Conservation (phyloP, 139 green algal genomes). For the Micractinium conductrix region DNA sequence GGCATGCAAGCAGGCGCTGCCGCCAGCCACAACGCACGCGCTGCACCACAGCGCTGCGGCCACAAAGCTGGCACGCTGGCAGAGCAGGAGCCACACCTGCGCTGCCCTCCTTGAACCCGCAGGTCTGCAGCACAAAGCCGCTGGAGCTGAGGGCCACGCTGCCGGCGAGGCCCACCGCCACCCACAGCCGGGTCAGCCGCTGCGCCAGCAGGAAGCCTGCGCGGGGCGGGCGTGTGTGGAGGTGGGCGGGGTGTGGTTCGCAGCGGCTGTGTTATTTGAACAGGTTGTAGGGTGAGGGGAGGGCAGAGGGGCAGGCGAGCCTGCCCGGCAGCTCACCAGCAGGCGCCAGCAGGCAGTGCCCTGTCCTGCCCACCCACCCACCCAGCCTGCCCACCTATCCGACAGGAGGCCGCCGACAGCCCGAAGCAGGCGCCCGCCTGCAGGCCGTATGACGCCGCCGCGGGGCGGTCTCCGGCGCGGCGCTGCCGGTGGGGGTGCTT, state of each 20-base stretch:
- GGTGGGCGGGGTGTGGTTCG: background rate
- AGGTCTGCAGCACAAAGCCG: slow-evolving; percentile 86
- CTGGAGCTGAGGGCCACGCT: slow-evolving; percentile 64
- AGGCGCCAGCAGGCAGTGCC: background rate
- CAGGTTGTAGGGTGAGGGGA: background rate
- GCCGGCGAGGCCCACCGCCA: slow-evolving; percentile 66
- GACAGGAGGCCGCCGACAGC: slow-evolving; percentile 70
- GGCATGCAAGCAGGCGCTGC: no score
- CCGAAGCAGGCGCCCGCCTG: slow-evolving; percentile 90
- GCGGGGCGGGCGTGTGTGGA: background rate
- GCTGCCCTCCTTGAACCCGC: slow-evolving; percentile 84
- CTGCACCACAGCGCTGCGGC: no score
- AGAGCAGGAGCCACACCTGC: slow-evolving; percentile 42
- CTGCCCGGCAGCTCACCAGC: background rate
- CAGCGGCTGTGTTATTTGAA: background rate
- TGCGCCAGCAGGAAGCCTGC: slow-evolving; percentile 75
- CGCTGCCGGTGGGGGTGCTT: background rate
- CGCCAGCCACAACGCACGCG: no score
- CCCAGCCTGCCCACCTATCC: slow-evolving; percentile 49
- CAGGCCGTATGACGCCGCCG: slow-evolving; percentile 34
- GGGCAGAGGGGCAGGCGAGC: background rate
- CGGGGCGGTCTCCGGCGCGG: slow-evolving; percentile 21
- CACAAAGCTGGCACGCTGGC: no score
- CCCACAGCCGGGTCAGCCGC: slow-evolving; percentile 50
- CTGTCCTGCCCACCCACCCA: background rate